Conservation (phyloP, 129 eudicot genomes). For the Pulicaria dysenterica region DNA sequence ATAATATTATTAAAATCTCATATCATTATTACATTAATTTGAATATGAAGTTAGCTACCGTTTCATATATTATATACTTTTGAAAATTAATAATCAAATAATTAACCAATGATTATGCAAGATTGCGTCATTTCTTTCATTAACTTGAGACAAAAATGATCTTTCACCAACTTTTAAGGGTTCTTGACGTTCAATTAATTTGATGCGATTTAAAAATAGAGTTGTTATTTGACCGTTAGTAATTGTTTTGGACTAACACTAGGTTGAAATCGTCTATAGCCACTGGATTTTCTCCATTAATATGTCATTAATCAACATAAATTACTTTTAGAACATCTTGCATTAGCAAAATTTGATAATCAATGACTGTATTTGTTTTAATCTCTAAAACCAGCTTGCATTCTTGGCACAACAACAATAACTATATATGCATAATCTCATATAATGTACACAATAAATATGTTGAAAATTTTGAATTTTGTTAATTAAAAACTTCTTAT, state of each 20-base stretch:
- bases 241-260: conserved; percentile 9
- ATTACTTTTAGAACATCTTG: no score
- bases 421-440: no score
- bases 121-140: conserved; percentile 29
- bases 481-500: no score
- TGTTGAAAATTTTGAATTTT: no score
- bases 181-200: neutral
- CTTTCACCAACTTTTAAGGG: conserved; percentile 18
- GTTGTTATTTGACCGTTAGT: neutral
- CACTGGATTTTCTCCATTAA: conserved; percentile 8
- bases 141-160: neutral
- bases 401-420: no score
- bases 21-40: neutral
- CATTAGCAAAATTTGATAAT: no score
- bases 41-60: neutral
- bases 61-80: neutral
- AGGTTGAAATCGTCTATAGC: conserved; percentile 8
- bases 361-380: no score
- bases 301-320: neutral
- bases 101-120: conserved; percentile 6
- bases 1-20: neutral
- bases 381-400: no score
- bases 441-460: no score
- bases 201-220: conserved; percentile 16
- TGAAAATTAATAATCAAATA: neutral